Conservation (phyloP, 805 yeast species). For the Sungouiozyma ichnusensis region DNA sequence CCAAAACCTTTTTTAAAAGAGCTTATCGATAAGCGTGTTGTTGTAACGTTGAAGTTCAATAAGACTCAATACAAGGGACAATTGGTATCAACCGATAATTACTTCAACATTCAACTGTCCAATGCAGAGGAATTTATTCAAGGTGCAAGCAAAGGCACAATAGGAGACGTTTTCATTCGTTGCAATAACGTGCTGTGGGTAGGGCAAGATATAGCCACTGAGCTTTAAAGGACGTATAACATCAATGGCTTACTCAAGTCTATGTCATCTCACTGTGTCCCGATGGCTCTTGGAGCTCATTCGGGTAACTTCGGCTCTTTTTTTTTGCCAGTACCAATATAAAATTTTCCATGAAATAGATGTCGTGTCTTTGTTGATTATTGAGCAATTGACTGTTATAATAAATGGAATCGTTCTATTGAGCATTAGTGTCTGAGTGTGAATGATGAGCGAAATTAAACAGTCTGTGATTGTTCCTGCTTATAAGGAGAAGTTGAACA, state of each 20-base stretch:
- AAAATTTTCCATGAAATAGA: not conserved
- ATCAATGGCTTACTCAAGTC: not conserved
- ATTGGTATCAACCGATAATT: conserved; percentile 73
- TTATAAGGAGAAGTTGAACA: conserved; percentile 39
- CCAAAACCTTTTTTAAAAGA: conserved; percentile 86
- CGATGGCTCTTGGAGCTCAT: not conserved
- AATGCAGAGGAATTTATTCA: conserved; percentile 45
- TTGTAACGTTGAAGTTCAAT: conserved; percentile 83
- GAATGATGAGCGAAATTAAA: conserved; percentile 12
- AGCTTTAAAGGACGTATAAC: not conserved
- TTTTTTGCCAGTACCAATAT: not conserved
- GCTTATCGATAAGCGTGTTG: conserved; percentile 57
- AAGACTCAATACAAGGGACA: conserved; percentile 77
- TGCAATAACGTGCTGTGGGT: conserved; percentile 75
- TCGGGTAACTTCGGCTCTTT: not conserved
- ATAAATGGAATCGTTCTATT: no score
- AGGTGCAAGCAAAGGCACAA: conserved; percentile 38
- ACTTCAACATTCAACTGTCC: conserved; percentile 78
- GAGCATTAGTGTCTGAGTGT: no score
- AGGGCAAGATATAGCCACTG: conserved; percentile 4
- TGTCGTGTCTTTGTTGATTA: no score
- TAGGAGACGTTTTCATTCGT: conserved; percentile 76
- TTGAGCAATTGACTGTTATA: no score
- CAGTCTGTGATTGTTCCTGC: conserved; percentile 41
- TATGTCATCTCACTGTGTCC: not conserved